A percentile compares a stretch with the other conserved stretches of the same genome.
Conservation (phyloP, 768 basidiomycete species). For the Naganishia kalamii region DNA sequence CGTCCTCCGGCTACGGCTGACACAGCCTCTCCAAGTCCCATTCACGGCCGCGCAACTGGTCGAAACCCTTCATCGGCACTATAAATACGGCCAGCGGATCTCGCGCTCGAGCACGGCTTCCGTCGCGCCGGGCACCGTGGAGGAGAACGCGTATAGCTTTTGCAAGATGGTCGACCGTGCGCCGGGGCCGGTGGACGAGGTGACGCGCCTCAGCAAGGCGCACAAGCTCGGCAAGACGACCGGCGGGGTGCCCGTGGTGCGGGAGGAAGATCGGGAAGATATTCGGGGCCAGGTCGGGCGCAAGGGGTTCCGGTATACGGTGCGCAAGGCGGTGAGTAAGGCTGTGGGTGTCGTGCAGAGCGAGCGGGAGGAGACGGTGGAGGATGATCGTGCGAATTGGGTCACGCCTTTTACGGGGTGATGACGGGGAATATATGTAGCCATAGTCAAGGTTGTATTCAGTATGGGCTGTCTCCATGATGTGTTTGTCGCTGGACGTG, state of each 20-base stretch:
- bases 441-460: neutral
- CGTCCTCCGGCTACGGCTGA: neutral
- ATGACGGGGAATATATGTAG: neutral
- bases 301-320: constrained; percentile 13
- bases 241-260: neutral
- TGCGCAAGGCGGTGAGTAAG: constrained; percentile 12
- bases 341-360: constrained; percentile 9
- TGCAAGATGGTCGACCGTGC: constrained; percentile 3
- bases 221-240: constrained; percentile 6
- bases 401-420: constrained; percentile 12
- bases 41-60: constrained; percentile 13
- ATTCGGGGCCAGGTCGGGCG: constrained; percentile 8
- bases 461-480: too few species aligned
- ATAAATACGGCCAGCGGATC: constrained; percentile 7
- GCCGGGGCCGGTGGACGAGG: constrained; percentile 6
- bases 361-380: constrained; percentile 12
- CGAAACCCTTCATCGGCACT: constrained; percentile 3
- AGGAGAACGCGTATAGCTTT: constrained; percentile 7
- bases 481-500: too few species aligned
- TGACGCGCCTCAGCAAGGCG: constrained; percentile 2
- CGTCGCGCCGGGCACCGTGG: neutral
- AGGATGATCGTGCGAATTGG: constrained; percentile 17
- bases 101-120: neutral
- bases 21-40: neutral
- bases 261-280: neutral